Evolutionary conservation across 352 stramenopile species (phyloP).

Genomic region (Elongisporangium prolatum): DNA sequence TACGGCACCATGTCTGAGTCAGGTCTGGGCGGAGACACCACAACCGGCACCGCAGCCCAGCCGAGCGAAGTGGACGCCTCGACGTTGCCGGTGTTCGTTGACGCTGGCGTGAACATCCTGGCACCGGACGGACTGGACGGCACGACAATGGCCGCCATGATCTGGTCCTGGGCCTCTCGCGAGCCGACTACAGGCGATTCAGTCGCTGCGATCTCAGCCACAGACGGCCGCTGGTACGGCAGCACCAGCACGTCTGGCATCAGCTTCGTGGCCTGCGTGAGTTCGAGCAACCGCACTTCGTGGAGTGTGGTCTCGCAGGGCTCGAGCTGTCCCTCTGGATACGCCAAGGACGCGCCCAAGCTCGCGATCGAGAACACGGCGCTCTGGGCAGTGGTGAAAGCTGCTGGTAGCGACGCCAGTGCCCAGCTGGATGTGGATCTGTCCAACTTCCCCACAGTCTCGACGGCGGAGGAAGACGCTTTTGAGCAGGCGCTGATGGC

Average conservation of each 20-base stretch:
- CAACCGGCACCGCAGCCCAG: slow-evolving; percentile 10
- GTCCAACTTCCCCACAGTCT: slow-evolving; percentile 37
- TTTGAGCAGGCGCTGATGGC: slow-evolving; percentile 26
- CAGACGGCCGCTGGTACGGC: slow-evolving; percentile 54
- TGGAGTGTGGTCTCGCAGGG: slow-evolving; percentile 49
- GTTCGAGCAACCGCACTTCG: slow-evolving; percentile 28
- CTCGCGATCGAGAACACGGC: slow-evolving; percentile 51
- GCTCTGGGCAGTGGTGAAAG: slow-evolving; percentile 25
- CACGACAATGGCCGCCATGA: slow-evolving; percentile 34
- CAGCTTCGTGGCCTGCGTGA: slow-evolving; percentile 48
- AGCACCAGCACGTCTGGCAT: slow-evolving; percentile 33
- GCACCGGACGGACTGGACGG: slow-evolving; percentile 56
- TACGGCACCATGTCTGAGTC: slow-evolving; percentile 47
- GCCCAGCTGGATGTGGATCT: slow-evolving; percentile 51
- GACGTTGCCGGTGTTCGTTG: slow-evolving; percentile 40
- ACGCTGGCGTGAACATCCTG: slow-evolving; percentile 55
- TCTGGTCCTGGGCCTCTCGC: slow-evolving; percentile 59
- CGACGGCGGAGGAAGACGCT: slow-evolving; percentile 30
- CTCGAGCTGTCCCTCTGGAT: slow-evolving; percentile 36
- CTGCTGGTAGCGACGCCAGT: slow-evolving; percentile 19
- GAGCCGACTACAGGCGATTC: slow-evolving; percentile 36
- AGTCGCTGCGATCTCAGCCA: slow-evolving; percentile 35
- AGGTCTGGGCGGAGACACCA: slow-evolving; percentile 14
- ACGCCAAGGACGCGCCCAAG: slow-evolving; percentile 20
- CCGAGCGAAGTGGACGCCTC: slow-evolving; percentile 23